phyloP scores from a whole-genome alignment of 2,329 filamentous ascomycete species.

The Penicillium sp. region DNA sequence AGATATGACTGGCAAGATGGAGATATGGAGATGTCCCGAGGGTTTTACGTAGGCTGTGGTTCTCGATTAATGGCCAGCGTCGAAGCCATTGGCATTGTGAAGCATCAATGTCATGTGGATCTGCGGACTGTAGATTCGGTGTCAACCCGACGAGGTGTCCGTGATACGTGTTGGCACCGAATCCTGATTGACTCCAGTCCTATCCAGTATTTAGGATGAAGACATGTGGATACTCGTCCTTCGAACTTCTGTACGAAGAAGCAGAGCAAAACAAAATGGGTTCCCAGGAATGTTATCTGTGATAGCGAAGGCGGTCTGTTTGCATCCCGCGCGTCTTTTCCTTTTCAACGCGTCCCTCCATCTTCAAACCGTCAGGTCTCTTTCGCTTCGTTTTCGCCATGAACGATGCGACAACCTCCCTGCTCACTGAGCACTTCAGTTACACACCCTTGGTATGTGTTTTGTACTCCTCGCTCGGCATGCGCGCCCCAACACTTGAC shows the following conservation, averaged over 20 bases:
- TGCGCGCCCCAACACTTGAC: constrained; percentile 7
- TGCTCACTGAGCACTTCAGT: constrained; percentile 92
- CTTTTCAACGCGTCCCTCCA: constrained; percentile 16
- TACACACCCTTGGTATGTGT: constrained; percentile 80
- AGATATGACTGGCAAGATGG: constrained; percentile 16
- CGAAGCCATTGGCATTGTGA: constrained; percentile 24
- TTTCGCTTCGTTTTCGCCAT: constrained; percentile 27
- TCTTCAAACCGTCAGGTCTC: constrained; percentile 1
- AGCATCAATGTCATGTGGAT: constrained; percentile 20
- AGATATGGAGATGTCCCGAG: constrained; percentile 21
- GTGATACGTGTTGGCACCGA: not conserved
- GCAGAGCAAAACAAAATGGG: not conserved
- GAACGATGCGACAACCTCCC: constrained; percentile 48
- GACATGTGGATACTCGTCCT: constrained; percentile 1
- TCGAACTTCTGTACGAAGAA: constrained; percentile 5
- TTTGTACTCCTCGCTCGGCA: not conserved
- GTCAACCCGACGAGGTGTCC: not conserved
- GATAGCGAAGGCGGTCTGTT: constrained; percentile 16
- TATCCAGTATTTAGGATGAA: not conserved
- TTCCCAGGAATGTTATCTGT: constrained; percentile 6
- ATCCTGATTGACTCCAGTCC: not conserved
- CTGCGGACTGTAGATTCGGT: constrained; percentile 3
- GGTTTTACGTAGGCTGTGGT: constrained; percentile 21
- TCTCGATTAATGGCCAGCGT: constrained; percentile 19
- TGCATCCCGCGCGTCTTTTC: constrained; percentile 16